Percentiles rank a stretch among this genome's conserved stretches.
Evolutionary conservation across 1,284 basidiomycete genomes (phyloP).

Genomic region (Ganoderma lucidum): DNA sequence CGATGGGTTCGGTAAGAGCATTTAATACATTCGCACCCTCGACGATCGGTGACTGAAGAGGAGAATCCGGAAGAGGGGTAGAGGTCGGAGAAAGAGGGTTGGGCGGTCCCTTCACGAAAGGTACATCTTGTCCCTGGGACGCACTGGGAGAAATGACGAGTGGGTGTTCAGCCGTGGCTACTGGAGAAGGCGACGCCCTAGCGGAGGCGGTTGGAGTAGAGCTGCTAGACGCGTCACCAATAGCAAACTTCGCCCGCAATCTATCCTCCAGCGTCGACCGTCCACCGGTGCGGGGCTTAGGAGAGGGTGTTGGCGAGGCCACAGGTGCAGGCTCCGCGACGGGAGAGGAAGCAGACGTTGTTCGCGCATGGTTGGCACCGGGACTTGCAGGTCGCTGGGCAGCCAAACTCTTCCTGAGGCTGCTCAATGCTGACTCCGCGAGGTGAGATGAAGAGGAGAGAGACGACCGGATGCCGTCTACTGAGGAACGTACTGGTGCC

Average conservation of each 20-base stretch:
- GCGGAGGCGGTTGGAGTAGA: constrained; percentile 52
- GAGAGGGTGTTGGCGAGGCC: constrained; percentile 28
- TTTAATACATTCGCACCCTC: neutral
- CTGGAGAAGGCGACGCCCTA: constrained; percentile 51
- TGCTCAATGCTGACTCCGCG: constrained; percentile 65
- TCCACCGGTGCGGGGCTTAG: constrained; percentile 31
- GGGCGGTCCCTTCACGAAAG: constrained; percentile 23
- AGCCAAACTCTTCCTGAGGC: constrained; percentile 67
- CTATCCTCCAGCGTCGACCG: constrained; percentile 71
- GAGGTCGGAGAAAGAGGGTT: constrained; percentile 52
- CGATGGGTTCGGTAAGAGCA: constrained; percentile 1
- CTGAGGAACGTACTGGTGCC: constrained; percentile 31
- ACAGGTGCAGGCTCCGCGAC: constrained; percentile 28
- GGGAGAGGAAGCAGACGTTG: constrained; percentile 10
- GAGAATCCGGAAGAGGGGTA: constrained; percentile 55
- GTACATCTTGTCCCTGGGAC: constrained; percentile 44
- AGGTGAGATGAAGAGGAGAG: constrained; percentile 56
- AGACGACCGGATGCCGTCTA: constrained; percentile 36
- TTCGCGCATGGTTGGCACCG: constrained; percentile 23
- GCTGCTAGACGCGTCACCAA: constrained; percentile 60
- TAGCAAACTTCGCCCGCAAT: constrained; percentile 64
- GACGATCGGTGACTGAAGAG: constrained; percentile 35
- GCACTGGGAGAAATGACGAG: constrained; percentile 37
- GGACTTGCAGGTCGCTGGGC: constrained; percentile 59
- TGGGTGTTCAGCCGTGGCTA: constrained; percentile 43